Evolutionary conservation across 345 rosid species (phyloP), one percentile per base, ranked within the genome.

Genomic region (Durio zibethinus): DNA sequence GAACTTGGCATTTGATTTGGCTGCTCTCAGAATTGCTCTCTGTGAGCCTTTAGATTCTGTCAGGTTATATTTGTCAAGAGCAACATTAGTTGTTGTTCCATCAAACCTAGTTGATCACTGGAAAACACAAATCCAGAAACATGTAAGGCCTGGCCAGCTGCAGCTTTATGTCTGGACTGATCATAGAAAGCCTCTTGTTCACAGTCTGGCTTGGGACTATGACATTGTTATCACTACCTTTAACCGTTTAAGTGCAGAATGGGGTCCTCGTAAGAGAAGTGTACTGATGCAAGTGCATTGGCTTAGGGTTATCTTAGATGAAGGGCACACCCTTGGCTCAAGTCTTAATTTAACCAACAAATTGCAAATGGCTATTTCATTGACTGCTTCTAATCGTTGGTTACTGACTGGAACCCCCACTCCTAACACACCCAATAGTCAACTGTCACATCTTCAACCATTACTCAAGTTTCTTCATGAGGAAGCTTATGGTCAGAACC

Each of bases 311-410:
- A 89, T 96, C 67, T 77, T 96, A 85, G 99, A 96, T 80, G 99
- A 96, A 84, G 99, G 99, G 75, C 98, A 96, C 85, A 96, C 98
- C 77, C 97, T 96, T 78, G 99, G 99, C 73, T 92, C 97, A 73
- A 93, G 98, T 85, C 86, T 96, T 75, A 89, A 77, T 86, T 83
- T 93, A 93, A 93, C 99, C 69, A 96, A 93, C 81, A 96, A 93
- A 80, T 85, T 96, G 82, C 98, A 96, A 81, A 90, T 96, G 99
- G 97, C 97, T 76, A 83, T 93, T 85, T 93, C 99, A 67, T 82
- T 93, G 86, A 80, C 73, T 20, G 93, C 99, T 80, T 85, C 89
- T 77, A 89, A 74, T 81, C 97, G 99, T 74, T 96, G 99, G 98
- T 74, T 96, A 79, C 82, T 96, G 80, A 96, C 99, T 5, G 99